phyloP scores from a whole-genome alignment of 345 rosid genomes.

The Cardiospermum halicacabum region DNA sequence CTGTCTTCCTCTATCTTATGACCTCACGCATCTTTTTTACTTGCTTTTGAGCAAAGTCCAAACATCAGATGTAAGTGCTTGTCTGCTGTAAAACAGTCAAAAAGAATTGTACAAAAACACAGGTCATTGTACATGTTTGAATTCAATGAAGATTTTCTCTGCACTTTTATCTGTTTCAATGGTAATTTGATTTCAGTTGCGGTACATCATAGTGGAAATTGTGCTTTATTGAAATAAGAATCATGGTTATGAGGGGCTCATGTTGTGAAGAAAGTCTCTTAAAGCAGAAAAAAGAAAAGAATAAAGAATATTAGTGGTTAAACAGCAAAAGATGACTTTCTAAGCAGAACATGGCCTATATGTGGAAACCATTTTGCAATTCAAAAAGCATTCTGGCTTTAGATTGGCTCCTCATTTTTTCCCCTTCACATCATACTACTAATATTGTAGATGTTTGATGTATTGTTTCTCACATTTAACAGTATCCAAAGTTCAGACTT shows the following conservation, averaged over 20 bases:
- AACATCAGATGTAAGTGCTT: background rate
- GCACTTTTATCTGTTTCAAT: background rate
- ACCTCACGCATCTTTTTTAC: background rate
- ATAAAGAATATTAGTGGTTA: constrained; percentile 21
- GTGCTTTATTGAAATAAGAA: constrained; percentile 18
- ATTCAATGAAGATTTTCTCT: constrained; percentile 8
- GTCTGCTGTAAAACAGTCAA: background rate
- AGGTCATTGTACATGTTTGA: constrained; percentile 6
- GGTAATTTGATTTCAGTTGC: constrained; percentile 6
- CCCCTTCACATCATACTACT: background rate
- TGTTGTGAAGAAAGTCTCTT: constrained; percentile 31
- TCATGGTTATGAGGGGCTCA: constrained; percentile 21
- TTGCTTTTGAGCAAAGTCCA: background rate
- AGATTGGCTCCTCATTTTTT: constrained; percentile 21
- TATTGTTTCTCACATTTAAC: background rate
- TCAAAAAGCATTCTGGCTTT: constrained; percentile 29
- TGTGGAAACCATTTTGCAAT: constrained; percentile 18
- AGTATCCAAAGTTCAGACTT: background rate
- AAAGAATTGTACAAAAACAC: background rate
- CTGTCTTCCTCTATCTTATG: background rate
- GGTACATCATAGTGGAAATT: constrained; percentile 25
- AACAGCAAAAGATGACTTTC: constrained; percentile 41
- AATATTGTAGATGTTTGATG: no score
- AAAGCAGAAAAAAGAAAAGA: constrained; percentile 33
- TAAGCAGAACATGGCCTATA: constrained; percentile 14